A percentile compares a stretch with the other conserved stretches of the same genome.
phyloP scores from a whole-genome alignment of 2,329 filamentous ascomycete species.

The Paracorniculantispora psalliotae region DNA sequence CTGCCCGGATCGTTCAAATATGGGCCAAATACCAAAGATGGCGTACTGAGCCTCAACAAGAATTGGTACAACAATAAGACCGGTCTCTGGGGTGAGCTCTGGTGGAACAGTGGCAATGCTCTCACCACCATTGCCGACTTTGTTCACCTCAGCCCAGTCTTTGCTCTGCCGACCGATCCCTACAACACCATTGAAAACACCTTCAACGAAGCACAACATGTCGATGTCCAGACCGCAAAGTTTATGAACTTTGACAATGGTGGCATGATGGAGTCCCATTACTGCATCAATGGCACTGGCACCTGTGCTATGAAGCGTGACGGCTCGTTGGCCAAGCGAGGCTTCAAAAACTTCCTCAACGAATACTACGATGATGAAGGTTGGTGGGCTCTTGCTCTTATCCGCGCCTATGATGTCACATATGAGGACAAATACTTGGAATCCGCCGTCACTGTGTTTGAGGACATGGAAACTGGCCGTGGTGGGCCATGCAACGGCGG shows the following conservation, averaged over 20 bases:
- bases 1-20: constrained; percentile 25
- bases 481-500: constrained; percentile 47
- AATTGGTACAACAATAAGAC: constrained; percentile 55
- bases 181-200: constrained; percentile 40
- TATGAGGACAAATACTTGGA: constrained; percentile 47
- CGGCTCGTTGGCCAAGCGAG: constrained; percentile 29
- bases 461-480: constrained; percentile 49
- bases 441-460: constrained; percentile 48
- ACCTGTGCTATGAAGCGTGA: constrained; percentile 14
- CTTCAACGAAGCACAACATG: constrained; percentile 40
- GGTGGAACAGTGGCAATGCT: constrained; percentile 70
- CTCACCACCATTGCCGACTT: constrained; percentile 59
- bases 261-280: constrained; percentile 35
- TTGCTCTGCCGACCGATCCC: constrained; percentile 34
- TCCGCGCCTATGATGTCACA: constrained; percentile 52
- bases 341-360: constrained; percentile 42
- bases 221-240: constrained; percentile 34
- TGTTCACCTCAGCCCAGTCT: constrained; percentile 28
- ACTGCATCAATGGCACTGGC: constrained; percentile 26
- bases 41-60: constrained; percentile 44
- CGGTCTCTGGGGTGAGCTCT: constrained; percentile 61
- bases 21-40: constrained; percentile 26
- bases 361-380: constrained; percentile 56
- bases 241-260: constrained; percentile 24
- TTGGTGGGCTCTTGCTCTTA: constrained; percentile 60